These are phyloP conservation scores for Hymenoscyphus fructigenus DNA, from an alignment of 2,329 filamentous ascomycete genomes.

Conservation along the genomic window DNA sequence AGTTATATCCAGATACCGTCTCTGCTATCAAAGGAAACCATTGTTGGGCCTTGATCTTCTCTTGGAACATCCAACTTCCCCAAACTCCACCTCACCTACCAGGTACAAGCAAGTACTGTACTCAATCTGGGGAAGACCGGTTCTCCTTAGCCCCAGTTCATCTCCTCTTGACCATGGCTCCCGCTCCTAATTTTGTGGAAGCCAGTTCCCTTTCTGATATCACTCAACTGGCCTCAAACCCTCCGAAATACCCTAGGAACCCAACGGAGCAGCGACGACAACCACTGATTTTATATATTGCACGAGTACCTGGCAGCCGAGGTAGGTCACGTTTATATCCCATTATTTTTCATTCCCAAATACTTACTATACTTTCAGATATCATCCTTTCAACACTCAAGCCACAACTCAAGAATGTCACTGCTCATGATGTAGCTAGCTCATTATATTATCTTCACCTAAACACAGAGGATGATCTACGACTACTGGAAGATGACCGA, in stretches of 20 bases:
- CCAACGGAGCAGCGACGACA: slow-evolving; percentile 67
- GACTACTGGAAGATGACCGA: slow-evolving; percentile 38
- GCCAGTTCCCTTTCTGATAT: slow-evolving; percentile 80
- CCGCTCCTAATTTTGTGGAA: slow-evolving; percentile 50
- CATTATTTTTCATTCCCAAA: not conserved
- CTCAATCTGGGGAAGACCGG: not conserved
- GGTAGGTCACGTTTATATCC: slow-evolving; percentile 50
- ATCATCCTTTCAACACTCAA: slow-evolving; percentile 90
- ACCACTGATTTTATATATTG: slow-evolving; percentile 84
- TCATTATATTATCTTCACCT: slow-evolving; percentile 92
- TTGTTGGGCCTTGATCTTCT: too few species aligned
- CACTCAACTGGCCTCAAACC: slow-evolving; percentile 79
- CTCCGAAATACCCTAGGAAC: slow-evolving; percentile 80
- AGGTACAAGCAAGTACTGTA: too few species aligned
- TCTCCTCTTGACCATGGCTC: not conserved
- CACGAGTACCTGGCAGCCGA: slow-evolving; percentile 86
- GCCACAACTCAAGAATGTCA: slow-evolving; percentile 84
- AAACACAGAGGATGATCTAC: slow-evolving; percentile 58
- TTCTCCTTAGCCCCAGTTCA: not conserved
- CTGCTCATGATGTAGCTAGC: slow-evolving; percentile 78
- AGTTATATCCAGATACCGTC: too few species aligned
- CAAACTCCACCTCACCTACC: too few species aligned
- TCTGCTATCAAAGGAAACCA: too few species aligned
- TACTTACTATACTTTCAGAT: slow-evolving; percentile 54
- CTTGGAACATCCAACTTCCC: too few species aligned